Conservation (phyloP, 106 monocot genomes). For the Allium fistulosum region DNA sequence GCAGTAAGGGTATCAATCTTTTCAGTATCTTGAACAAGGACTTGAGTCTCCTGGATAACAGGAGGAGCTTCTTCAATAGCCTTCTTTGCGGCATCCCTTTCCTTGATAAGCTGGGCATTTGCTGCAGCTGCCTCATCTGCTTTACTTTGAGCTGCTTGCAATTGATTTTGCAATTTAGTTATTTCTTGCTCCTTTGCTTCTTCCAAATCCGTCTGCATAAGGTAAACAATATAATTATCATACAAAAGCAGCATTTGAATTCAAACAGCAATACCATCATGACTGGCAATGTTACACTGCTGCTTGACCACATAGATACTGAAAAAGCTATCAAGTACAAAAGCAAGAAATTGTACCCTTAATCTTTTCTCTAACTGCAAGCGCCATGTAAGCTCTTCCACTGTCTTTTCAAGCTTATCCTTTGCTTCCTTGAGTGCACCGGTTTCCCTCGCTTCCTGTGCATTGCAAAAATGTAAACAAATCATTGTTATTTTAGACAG, state of each 20-base stretch:
- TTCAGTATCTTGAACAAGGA: conserved; percentile 70
- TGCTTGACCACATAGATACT: neutral
- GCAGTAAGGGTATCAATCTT: conserved; percentile 48
- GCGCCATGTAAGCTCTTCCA: conserved; percentile 81
- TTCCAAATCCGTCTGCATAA: conserved; percentile 59
- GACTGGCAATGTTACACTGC: neutral
- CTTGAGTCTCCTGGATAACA: conserved; percentile 50
- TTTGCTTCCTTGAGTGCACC: conserved; percentile 84
- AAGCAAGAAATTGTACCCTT: conserved; percentile 33
- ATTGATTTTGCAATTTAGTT: conserved; percentile 49
- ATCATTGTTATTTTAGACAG: too few species aligned
- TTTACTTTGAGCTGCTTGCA: conserved; percentile 56
- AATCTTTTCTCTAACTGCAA: conserved; percentile 60
- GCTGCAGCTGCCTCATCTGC: conserved; percentile 51
- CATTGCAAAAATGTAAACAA: neutral
- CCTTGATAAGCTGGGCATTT: conserved; percentile 46
- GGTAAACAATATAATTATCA: neutral
- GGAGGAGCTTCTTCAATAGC: conserved; percentile 66
- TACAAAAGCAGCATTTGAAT: too few species aligned
- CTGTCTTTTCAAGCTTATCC: conserved; percentile 78
- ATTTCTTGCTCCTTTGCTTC: conserved; percentile 70
- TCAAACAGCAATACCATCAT: neutral
- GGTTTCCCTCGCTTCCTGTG: conserved; percentile 74
- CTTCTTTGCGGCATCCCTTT: conserved; percentile 44
- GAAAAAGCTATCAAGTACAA: conserved; percentile 1